A percentile compares a stretch with the other conserved stretches of the same genome.
Conservation (phyloP, 108 stramenopile genomes). For the Parietichytrium sp. region DNA sequence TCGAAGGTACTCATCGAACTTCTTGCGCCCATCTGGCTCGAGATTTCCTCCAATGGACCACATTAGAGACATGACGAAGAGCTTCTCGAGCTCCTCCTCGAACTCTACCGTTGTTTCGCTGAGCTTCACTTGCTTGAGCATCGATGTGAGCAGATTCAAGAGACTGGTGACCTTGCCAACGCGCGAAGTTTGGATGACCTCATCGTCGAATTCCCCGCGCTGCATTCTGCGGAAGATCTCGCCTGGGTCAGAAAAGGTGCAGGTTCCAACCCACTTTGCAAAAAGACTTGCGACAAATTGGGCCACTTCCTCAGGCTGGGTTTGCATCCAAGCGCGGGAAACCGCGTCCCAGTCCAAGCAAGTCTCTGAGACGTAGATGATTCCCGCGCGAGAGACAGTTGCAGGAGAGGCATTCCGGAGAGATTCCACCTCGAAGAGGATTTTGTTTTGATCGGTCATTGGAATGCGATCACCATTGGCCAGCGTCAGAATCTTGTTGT, state of each 20-base stretch:
- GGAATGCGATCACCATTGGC: conserved; percentile 89
- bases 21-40: conserved; percentile 78
- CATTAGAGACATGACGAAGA: conserved; percentile 76
- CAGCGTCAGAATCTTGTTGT: conserved; percentile 81
- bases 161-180: conserved; percentile 70
- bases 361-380: conserved; percentile 84
- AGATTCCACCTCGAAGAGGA: conserved; percentile 84
- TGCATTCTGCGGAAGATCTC: background rate
- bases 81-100: conserved; percentile 59
- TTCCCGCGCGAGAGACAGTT: conserved; percentile 87
- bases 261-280: conserved; percentile 72
- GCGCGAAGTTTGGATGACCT: conserved; percentile 72
- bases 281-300: conserved; percentile 63
- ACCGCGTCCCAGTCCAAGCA: conserved; percentile 83
- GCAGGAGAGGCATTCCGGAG: conserved; percentile 85
- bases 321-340: conserved; percentile 76
- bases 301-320: conserved; percentile 65
- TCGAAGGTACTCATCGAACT: conserved; percentile 74
- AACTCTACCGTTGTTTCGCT: conserved; percentile 19
- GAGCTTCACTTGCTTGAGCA: conserved; percentile 1
- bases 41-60: conserved; percentile 83
- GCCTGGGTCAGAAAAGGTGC: conserved; percentile 48
- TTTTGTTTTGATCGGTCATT: conserved; percentile 84
- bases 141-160: background rate
- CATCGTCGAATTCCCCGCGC: conserved; percentile 29